Base-by-base conservation (phyloP, 192 early-diverging fungal genomes). In the Coemansia sp. region DNA sequence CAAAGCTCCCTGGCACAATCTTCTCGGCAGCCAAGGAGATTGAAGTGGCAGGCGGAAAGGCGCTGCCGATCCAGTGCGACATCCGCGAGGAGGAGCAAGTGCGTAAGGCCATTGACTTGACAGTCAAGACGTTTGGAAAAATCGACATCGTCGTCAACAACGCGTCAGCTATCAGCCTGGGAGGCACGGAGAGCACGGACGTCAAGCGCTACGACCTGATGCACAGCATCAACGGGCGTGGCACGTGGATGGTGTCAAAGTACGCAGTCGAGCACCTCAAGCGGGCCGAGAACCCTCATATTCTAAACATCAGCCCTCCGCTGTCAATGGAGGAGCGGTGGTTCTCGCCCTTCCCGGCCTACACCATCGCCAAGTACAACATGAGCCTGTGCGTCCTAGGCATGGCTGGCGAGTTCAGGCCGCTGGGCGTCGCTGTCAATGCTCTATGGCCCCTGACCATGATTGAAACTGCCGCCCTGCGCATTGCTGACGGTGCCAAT, bases 121-220 rank as follows among this genome's bases (percentile, higher is more conserved):
- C 90, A 1, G 91, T 89, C 1, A 72, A 76, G 40, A 74, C 76
- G 46, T 95, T 95, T 83, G 92, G 92, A 12, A 87, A 90, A 33
- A 89, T 95, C 66, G 94, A 95, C 71, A 92, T 95, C 64, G 81
- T 95, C 12, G 81, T 93, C 83, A 95, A 93, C 81, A 89, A 91
- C 64, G 88, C 94, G 5, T 91, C 89, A 29, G 94, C 93, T 0
- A 93, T 95, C 64, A 78, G 78, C 46, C 72, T 93, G 69, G 90
- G 84, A 16, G 70, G 88, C 63, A 91, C 90, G 1, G 83, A 85
- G 69, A 58, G 65, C 29, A 89, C 89, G 0, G 63, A 75, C 12
- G 75, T 74, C 62, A 91, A 91, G 76, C 87, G 85, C 77, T 91
- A 91, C 67, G 90, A 92, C 70, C 71, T 93, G 73, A 93, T 91